These are phyloP conservation scores for Cyclostephanos invisitatus DNA, from an alignment of 108 stramenopile species.

Conservation along the genomic window DNA sequence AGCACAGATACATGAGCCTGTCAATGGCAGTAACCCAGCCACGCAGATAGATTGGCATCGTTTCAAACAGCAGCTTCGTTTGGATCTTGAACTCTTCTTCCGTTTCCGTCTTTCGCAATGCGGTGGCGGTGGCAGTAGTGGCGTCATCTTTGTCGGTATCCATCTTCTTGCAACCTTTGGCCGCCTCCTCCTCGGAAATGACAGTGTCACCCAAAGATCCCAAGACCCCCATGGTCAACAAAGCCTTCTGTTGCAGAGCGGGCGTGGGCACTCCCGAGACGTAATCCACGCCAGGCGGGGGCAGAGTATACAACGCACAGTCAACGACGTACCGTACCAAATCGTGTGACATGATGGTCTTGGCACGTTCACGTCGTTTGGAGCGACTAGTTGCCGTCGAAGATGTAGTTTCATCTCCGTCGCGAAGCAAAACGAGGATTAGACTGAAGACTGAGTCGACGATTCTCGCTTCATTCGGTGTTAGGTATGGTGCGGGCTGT, in stretches of 20 bases:
- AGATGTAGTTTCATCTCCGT: constrained; percentile 44
- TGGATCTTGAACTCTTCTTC: constrained; percentile 36
- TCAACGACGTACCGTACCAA: constrained; percentile 58
- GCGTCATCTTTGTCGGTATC: constrained; percentile 14
- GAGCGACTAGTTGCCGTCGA: constrained; percentile 33
- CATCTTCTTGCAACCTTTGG: constrained; percentile 25
- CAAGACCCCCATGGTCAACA: constrained; percentile 58
- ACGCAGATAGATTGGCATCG: constrained; percentile 47
- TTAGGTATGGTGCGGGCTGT: constrained; percentile 39
- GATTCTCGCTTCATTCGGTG: constrained; percentile 48
- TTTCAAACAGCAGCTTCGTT: constrained; percentile 40
- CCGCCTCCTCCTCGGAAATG: neutral
- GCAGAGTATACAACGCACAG: constrained; percentile 57
- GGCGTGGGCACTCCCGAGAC: constrained; percentile 63
- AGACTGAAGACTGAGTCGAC: constrained; percentile 54
- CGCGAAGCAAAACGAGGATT: constrained; percentile 54
- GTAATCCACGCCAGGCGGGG: constrained; percentile 52
- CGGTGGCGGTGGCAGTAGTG: neutral
- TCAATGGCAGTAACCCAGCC: constrained; percentile 59
- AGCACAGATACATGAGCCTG: constrained; percentile 69
- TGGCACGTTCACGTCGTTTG: constrained; percentile 40
- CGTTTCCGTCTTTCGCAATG: constrained; percentile 17
- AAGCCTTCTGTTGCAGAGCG: constrained; percentile 64
- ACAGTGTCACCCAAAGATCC: constrained; percentile 46
- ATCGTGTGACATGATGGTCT: constrained; percentile 59